Base-by-base conservation (phyloP, 1,284 basidiomycete genomes). In the Lentinus polychrous region DNA sequence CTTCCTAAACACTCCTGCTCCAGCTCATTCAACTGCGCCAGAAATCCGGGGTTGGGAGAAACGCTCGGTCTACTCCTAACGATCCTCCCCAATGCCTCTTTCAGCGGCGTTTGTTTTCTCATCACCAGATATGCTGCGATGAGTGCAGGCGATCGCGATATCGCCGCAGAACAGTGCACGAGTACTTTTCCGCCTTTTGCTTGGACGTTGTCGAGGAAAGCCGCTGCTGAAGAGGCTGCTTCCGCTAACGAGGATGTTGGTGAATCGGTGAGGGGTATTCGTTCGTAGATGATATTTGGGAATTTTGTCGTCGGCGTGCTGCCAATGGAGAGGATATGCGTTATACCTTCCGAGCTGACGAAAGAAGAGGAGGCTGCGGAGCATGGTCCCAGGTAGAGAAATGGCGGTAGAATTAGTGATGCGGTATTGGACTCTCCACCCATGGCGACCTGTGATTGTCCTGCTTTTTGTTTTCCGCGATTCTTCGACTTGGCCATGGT, bases 61-160 rank as follows among this genome's bases (percentile, higher is more conserved):
- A 66, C 60, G 32, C 57, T 55, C 11, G 66, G 64, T 27, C 71
- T 50, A 0, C 56, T 60, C 6, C 46, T 52, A 8, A 68, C 43
- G 40, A 72, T 60, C 3, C 51, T 52, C 3, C 61, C 62, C 18
- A 72, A 56, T 1, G 70, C 69, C 11, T 46, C 59, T 35, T 59
- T 63, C 40, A 71, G 54, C 15, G 63, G 47, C 65, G 71, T 69
- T 11, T 48, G 48, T 10, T 49, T 57, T 43, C 49, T 39, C 20
- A 55, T 60, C 75, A 81, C 78, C 23, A 79, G 63, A 55, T 79
- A 79, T 7, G 70, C 77, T 15, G 71, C 63, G 44, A 79, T 72
- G 35, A 79, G 61, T 4, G 68, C 73, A 1, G 77, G 74, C 33
- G 72, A 71, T 38, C 76, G 67, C 40, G 69, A 72, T 20, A 77